Percentiles rank a stretch among this genome's conserved stretches.
Conservation (phyloP, 2,329 filamentous ascomycete genomes). For the Pseudocercospora macadamiae region DNA sequence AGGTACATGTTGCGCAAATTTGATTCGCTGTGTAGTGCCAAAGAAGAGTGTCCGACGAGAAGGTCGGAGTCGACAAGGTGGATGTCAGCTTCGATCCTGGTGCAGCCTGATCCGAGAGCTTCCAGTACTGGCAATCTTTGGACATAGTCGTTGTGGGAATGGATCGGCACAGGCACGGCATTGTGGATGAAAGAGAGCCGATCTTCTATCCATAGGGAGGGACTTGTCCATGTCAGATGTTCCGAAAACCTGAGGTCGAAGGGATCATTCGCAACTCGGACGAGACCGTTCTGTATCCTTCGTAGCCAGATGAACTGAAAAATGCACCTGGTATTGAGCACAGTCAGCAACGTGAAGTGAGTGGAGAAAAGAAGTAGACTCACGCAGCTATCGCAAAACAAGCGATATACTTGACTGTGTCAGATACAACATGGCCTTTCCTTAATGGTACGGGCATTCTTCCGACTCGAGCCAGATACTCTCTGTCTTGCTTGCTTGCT, state of each 20-base stretch:
- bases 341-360: not conserved
- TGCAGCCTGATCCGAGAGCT: conserved; percentile 57
- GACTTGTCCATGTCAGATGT: not conserved
- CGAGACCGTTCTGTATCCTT: not conserved
- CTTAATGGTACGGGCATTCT: not conserved
- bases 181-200: conserved; percentile 16
- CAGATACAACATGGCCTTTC: not conserved
- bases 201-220: not conserved
- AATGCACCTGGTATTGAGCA: not conserved
- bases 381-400: not conserved
- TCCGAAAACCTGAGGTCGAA: not conserved
- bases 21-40: not conserved
- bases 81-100: conserved; percentile 56
- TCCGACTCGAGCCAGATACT: not conserved
- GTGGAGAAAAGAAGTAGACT: not conserved
- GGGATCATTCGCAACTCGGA: not conserved
- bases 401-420: not conserved
- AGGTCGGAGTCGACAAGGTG: not conserved
- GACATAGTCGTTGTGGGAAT: conserved; percentile 65
- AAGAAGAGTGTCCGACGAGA: not conserved
- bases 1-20: conserved; percentile 33
- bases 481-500: not conserved
- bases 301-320: not conserved
- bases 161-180: conserved; percentile 57
- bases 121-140: conserved; percentile 57